Base-by-base conservation (phyloP, 192 early-diverging fungal genomes). In the Spizellomyces sp. region DNA sequence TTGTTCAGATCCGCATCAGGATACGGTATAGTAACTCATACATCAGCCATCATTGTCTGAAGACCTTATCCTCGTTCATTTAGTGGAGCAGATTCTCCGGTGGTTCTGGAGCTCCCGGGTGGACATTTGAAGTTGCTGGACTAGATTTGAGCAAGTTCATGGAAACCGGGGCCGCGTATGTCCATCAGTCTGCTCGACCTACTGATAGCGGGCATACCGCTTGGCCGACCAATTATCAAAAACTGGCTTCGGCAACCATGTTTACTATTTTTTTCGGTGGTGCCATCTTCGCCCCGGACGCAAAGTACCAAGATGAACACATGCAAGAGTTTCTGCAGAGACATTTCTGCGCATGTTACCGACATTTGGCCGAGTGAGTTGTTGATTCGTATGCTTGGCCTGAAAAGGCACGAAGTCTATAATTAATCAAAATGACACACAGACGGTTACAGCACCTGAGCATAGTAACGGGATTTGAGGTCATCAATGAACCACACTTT, bases 171-270 rank as follows among this genome's bases (percentile, higher is more conserved):
- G 91, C 92, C 8, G 92, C 92, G 8, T 89, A 91, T 76, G 86
- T 93, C 12, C 92, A 95, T 68, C 89, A 75, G 66, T 67, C 54
- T 10, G 73, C 73, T 14, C 65, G 27, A 21, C 66, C 73, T 17
- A 41, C 67, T 22, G 65, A 64, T 45, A 45, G 74, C 55, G 45
- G 71, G 10, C 82, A 84, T 27, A 86, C 87, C 84, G 83, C 89
- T 8, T 95, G 93, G 92, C 92, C 93, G 1, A 94, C 93, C 57
- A 95, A 95, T 78, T 94, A 95, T 69, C 89, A 88, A 8, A 95
- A 95, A 69, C 81, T 93, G 14, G 93, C 91, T 6, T 85, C 84
- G 17, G 84, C 89, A 21, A 93, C 92, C 5, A 93, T 95, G 91
- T 94, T 95, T 66, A 92, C 93, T 0, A 70, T 94, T 5, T 94